Conservation (phyloP, 345 rosid species). For the Aquilaria malaccensis region DNA sequence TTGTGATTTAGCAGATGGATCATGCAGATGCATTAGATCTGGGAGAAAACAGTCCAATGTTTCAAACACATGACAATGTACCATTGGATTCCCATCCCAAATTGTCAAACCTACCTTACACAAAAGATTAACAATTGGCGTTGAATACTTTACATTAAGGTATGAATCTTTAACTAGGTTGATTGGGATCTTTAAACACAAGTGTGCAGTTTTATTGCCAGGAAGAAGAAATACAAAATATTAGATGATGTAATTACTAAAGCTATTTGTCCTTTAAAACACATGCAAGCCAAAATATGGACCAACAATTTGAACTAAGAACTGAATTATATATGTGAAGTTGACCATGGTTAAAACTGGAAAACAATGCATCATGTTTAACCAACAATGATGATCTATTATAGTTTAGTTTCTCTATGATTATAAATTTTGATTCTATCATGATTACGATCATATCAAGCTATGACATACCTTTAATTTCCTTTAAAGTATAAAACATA, state of each 20-base stretch:
- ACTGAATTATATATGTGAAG: neutral
- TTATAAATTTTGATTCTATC: neutral
- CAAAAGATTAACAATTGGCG: neutral
- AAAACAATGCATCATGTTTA: neutral
- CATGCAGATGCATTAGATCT: neutral
- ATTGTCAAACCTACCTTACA: neutral
- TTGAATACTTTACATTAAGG: neutral
- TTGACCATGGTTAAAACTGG: neutral
- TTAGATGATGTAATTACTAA: neutral
- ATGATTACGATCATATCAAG: no score
- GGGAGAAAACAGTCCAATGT: neutral
- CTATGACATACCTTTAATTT: no score
- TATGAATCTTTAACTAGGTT: neutral
- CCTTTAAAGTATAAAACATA: no score
- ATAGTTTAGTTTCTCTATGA: neutral
- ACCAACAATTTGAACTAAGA: neutral
- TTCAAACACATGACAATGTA: neutral
- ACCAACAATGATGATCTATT: neutral
- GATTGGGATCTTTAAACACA: neutral
- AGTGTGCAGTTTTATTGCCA: slow-evolving; percentile 4
- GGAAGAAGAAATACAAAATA: neutral
- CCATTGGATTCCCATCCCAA: slow-evolving; percentile 13
- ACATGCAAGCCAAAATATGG: neutral
- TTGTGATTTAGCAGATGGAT: neutral
- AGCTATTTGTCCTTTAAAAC: neutral